Conservation (phyloP, 1,139 yeast genomes). For the Taphrina betulina region DNA sequence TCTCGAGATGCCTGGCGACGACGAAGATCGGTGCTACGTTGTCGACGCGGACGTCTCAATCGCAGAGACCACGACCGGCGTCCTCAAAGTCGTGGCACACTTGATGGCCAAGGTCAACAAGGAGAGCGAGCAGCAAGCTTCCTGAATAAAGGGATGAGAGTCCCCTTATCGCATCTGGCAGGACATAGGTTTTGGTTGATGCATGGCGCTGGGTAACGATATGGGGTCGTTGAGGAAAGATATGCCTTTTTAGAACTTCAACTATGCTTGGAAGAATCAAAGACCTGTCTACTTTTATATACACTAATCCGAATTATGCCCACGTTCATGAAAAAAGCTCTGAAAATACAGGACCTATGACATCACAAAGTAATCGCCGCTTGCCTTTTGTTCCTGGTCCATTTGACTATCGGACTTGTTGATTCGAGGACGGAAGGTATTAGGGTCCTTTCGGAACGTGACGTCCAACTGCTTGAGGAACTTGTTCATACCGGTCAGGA, state of each 20-base stretch:
- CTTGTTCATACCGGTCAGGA: conserved; percentile 93
- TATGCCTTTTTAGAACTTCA: too few relatives aligned
- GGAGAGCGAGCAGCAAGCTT: conserved; percentile 6
- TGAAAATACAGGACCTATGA: too few relatives aligned
- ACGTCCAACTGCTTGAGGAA: conserved; percentile 96
- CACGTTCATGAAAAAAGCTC: too few relatives aligned
- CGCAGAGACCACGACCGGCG: conserved; percentile 17
- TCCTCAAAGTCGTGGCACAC: conserved; percentile 8
- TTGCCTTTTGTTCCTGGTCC: conserved; percentile 92
- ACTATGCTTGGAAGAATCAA: too few relatives aligned
- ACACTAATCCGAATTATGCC: too few relatives aligned
- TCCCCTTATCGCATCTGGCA: too few relatives aligned
- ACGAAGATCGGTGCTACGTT: conserved; percentile 18
- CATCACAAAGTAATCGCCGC: conserved; percentile 96
- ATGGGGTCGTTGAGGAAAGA: too few relatives aligned
- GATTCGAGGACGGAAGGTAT: conserved; percentile 95
- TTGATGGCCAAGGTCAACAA: conserved; percentile 11
- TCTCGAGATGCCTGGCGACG: conserved; percentile 25
- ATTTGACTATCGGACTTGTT: conserved; percentile 95
- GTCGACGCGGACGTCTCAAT: conserved; percentile 19
- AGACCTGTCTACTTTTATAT: too few relatives aligned
- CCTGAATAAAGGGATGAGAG: too few relatives aligned
- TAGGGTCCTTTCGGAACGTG: conserved; percentile 97
- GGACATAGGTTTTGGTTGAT: too few relatives aligned
- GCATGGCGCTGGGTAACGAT: too few relatives aligned